Conservation (phyloP, 2,329 filamentous ascomycete species). For the Onygena corvina region DNA sequence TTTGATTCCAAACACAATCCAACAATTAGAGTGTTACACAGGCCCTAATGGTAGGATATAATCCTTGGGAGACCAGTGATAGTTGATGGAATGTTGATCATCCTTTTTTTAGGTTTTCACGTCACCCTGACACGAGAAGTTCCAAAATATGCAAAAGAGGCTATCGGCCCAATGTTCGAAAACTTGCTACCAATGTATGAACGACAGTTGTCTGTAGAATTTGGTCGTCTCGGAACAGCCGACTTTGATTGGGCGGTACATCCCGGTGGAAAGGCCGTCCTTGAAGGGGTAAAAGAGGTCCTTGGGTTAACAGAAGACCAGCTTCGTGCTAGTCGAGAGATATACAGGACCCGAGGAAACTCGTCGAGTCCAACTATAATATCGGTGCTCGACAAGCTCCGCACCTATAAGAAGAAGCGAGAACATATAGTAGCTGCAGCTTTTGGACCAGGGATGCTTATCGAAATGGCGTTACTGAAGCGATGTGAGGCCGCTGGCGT, state of each 20-base stretch:
- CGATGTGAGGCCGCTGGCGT: neutral
- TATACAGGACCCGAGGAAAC: neutral
- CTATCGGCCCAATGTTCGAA: neutral
- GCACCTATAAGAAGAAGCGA: neutral
- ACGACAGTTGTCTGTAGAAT: neutral
- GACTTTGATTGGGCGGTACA: slow-evolving; percentile 4
- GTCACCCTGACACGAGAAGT: neutral
- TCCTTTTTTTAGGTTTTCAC: neutral
- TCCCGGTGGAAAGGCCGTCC: neutral
- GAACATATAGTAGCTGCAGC: neutral
- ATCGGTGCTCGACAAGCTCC: neutral
- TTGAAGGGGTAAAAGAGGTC: neutral
- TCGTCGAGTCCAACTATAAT: slow-evolving; percentile 1
- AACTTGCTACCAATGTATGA: neutral
- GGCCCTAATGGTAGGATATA: neutral
- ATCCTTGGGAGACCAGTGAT: neutral
- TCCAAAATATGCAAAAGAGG: neutral
- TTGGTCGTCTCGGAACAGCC: neutral
- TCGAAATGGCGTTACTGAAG: neutral
- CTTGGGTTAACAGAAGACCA: neutral
- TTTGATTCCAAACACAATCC: neutral
- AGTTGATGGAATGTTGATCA: neutral
- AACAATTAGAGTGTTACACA: neutral
- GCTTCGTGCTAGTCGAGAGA: neutral
- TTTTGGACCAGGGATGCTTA: neutral